Evolutionary conservation across 805 yeast species (phyloP).

Genomic region (Candida palmyrensis): DNA sequence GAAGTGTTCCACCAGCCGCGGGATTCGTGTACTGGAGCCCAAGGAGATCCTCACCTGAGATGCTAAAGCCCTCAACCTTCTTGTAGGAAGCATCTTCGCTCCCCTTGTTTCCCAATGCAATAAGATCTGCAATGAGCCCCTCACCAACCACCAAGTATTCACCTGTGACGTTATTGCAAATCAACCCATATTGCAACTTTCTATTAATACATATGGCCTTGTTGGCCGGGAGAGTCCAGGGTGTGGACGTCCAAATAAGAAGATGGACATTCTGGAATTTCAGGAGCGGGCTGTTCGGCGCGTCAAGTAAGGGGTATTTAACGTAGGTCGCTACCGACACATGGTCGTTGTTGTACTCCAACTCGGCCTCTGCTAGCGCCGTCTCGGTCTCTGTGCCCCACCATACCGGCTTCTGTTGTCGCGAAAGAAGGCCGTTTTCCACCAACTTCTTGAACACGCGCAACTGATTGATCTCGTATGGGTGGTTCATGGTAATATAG

Average conservation of each 20-base stretch:
- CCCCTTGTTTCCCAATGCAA: constrained; percentile 18
- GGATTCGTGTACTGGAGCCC: constrained; percentile 52
- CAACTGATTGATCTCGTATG: constrained; percentile 73
- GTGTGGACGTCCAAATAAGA: constrained; percentile 95
- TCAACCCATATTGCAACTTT: constrained; percentile 51
- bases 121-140: constrained; percentile 38
- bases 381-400: constrained; percentile 96
- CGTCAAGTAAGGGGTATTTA: constrained; percentile 48
- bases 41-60: constrained; percentile 21
- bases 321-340: constrained; percentile 63
- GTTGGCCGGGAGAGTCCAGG: constrained; percentile 94
- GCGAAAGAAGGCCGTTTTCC: constrained; percentile 59
- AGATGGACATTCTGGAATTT: constrained; percentile 13
- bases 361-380: constrained; percentile 94
- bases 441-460: constrained; percentile 62
- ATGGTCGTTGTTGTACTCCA: constrained; percentile 77
- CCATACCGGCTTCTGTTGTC: constrained; percentile 92
- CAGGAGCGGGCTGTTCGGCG: background rate
- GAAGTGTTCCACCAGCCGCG: constrained; percentile 35
- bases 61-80: constrained; percentile 2
- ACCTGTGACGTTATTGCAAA: constrained; percentile 18
- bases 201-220: constrained; percentile 72
- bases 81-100: constrained; percentile 4
- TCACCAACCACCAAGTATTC: constrained; percentile 55
- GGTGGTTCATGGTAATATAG: constrained; percentile 67